Base-by-base conservation (phyloP, 306 rosid species). In the Clitoria ternatea region DNA sequence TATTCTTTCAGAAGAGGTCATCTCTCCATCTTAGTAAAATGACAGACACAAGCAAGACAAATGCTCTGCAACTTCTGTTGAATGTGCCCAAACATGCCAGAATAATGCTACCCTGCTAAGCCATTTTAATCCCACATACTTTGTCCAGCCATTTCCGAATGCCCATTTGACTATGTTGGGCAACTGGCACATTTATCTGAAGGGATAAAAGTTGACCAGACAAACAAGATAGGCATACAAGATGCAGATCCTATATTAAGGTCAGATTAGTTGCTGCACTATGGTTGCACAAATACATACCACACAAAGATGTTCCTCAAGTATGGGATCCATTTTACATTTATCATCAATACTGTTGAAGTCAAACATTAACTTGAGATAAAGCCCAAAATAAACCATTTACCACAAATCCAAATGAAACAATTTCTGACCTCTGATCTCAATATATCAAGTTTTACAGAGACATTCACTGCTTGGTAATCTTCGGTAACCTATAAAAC, bases 381-480 rank as follows among this genome's bases (percentile, higher is more conserved):
- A n/a, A n/a, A n/a, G n/a, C n/a, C n/a, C 35, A 56, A 44, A 47
- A 49, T 7, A 39, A 62, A 39, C 18, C 18, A 50, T 76, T 62
- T 3, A 52, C 17, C 29, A 47, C 19, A 56, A 61, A 30, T 72
- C 70, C 35, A 7, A 68, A 56, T 50, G 55, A 17, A 79, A 67
- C 44, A 56, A 47, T 57, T 48, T 61, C 84, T 79, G 61, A 87
- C 90, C 87, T 85, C 97, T 45, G 88, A 80, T 82, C 92, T 86
- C 84, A 79, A 77, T 74, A 85, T 39, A 67, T 86, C 90, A 63
- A 80, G 42, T 73, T 89, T 91, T 61, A 94, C 96, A 61, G 97
- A 94, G 84, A 94, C 97, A 13, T 94, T 94, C 71, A 94, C 99
- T 7, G 99, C 94, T 80, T 83, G 97, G 84, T 89, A 94, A 80